These are phyloP conservation scores for Colletotrichum navitas DNA, from an alignment of 2,329 filamentous ascomycete genomes.

Conservation along the genomic window DNA sequence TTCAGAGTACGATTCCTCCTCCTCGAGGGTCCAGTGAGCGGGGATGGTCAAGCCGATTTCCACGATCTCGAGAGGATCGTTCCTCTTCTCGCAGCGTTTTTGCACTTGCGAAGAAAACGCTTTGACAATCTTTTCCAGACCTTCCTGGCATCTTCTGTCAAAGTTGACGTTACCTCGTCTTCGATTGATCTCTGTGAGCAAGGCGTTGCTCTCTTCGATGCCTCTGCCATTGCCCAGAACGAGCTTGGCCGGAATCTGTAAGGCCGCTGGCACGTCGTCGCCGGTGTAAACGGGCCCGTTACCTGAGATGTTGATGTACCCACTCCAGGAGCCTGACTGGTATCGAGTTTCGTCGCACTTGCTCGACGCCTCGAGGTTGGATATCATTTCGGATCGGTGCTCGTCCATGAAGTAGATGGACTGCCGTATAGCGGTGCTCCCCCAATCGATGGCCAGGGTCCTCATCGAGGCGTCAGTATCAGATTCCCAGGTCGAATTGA, in stretches of 20 bases:
- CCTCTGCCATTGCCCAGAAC: background rate
- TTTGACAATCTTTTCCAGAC: background rate
- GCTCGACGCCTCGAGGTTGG: background rate
- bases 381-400: background rate
- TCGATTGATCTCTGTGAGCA: slow-evolving; percentile 27
- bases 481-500: background rate
- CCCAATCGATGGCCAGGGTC: slow-evolving; percentile 41
- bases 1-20: background rate
- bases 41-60: slow-evolving; percentile 1
- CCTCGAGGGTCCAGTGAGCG: slow-evolving; percentile 10
- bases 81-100: background rate
- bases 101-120: background rate
- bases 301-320: slow-evolving; percentile 40
- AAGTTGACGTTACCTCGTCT: background rate
- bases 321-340: slow-evolving; percentile 11
- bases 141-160: background rate
- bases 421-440: slow-evolving; percentile 40
- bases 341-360: background rate
- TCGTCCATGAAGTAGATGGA: background rate
- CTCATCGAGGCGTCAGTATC: slow-evolving; percentile 7
- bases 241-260: slow-evolving; percentile 29
- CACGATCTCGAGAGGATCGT: background rate
- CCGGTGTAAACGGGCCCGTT: slow-evolving; percentile 28
- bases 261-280: slow-evolving; percentile 21
- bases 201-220: slow-evolving; percentile 25